phyloP scores from a whole-genome alignment of 208 protist species.

The Trypanosoma platydactyli region DNA sequence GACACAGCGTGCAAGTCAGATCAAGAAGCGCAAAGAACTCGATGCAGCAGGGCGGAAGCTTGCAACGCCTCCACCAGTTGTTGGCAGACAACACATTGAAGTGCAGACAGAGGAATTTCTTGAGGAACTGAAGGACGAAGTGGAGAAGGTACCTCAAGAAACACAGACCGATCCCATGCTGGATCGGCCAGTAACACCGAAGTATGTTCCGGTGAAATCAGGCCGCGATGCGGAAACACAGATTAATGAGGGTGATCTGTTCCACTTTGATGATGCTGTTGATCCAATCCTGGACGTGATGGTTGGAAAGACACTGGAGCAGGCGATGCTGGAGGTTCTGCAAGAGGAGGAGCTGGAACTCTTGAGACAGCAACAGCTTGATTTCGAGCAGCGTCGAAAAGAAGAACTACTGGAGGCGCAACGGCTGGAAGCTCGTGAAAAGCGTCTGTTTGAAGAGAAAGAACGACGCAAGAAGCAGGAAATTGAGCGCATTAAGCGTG shows the following conservation, averaged over 20 bases:
- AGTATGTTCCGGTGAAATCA: slow-evolving; percentile 94
- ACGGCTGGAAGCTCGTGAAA: slow-evolving; percentile 94
- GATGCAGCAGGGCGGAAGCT: slow-evolving; percentile 53
- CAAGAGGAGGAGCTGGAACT: slow-evolving; percentile 97
- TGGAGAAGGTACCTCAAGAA: slow-evolving; percentile 79
- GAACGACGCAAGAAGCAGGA: slow-evolving; percentile 95
- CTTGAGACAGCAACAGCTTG: slow-evolving; percentile 93
- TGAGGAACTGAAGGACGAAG: slow-evolving; percentile 93
- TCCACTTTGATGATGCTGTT: slow-evolving; percentile 97
- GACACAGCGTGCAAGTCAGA: slow-evolving; percentile 58
- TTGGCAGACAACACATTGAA: slow-evolving; percentile 89
- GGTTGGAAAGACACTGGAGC: slow-evolving; percentile 97
- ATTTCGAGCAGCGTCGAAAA: slow-evolving; percentile 95
- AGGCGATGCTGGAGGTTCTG: slow-evolving; percentile 97
- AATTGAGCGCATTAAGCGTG: slow-evolving; percentile 84
- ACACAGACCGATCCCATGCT: slow-evolving; percentile 97
- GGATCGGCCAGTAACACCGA: slow-evolving; percentile 93
- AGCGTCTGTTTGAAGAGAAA: slow-evolving; percentile 95
- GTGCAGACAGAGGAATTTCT: slow-evolving; percentile 97
- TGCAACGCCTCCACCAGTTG: slow-evolving; percentile 86
- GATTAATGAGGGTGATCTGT: slow-evolving; percentile 96
- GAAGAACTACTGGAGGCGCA: slow-evolving; percentile 96
- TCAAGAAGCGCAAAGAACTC: slow-evolving; percentile 69
- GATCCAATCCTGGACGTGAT: slow-evolving; percentile 96
- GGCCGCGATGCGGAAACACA: slow-evolving; percentile 96